Percentiles rank a stretch among this genome's conserved stretches.
phyloP scores from a whole-genome alignment of 148 eudicot genomes.

The Drosera capensis region DNA sequence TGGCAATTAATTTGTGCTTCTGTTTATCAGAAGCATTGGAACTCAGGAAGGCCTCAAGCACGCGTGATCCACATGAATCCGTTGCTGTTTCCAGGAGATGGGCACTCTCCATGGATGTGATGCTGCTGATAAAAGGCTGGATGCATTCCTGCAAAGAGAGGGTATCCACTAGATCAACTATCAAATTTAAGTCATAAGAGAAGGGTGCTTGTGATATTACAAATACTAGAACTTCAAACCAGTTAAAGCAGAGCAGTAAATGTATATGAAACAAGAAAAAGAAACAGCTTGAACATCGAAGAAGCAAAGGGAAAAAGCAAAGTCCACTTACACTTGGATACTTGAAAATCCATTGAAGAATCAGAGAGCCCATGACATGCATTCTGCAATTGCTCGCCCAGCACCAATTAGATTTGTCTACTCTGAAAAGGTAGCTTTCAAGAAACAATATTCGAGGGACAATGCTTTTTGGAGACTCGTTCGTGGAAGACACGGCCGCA shows the following conservation, averaged over 20 bases:
- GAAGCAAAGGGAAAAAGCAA: constrained; percentile 6
- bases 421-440: constrained; percentile 44
- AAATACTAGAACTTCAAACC: no score
- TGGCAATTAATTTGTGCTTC: constrained; percentile 57
- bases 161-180: not conserved
- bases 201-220: no score
- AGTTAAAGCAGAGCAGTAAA: no score
- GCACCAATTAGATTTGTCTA: constrained; percentile 61
- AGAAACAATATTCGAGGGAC: constrained; percentile 66
- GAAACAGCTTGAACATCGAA: not conserved
- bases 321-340: constrained; percentile 59
- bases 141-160: constrained; percentile 50
- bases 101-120: constrained; percentile 63
- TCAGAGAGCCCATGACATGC: constrained; percentile 71
- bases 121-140: constrained; percentile 63
- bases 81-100: constrained; percentile 49
- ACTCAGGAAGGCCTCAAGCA: constrained; percentile 73
- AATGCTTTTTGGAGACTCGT: constrained; percentile 44
- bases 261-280: constrained; percentile 10
- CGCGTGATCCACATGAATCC: constrained; percentile 76
- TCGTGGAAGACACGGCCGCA: constrained; percentile 42
- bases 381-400: constrained; percentile 59
- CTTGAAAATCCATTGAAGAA: constrained; percentile 67
- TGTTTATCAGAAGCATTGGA: constrained; percentile 62
- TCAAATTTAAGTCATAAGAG: no score